A percentile compares a stretch with the other conserved stretches of the same genome.
These are phyloP conservation scores for Colletotrichum musae DNA, from an alignment of 2,329 filamentous ascomycete genomes.

Conservation along the genomic window DNA sequence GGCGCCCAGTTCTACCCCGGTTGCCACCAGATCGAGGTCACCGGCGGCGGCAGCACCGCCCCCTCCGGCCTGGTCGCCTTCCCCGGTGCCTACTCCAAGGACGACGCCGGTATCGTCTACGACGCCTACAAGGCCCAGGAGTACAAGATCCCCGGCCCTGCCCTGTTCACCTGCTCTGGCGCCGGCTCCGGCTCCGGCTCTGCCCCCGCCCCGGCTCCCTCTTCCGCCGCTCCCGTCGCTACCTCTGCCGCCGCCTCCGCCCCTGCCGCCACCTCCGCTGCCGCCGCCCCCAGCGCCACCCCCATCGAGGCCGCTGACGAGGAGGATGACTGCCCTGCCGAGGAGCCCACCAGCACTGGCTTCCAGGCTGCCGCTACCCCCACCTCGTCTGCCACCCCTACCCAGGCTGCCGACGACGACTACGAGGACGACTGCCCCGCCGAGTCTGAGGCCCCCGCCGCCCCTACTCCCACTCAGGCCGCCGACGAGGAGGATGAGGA, in stretches of 20 bases:
- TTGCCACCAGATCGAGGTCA: conserved; percentile 67
- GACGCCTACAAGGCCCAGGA: conserved; percentile 61
- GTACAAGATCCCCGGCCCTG: conserved; percentile 64
- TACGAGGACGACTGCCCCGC: conserved; percentile 34
- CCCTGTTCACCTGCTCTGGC: conserved; percentile 61
- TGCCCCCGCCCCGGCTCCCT: conserved; percentile 17
- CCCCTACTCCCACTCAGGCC: conserved; percentile 20
- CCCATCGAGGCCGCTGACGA: conserved; percentile 12
- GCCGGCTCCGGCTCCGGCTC: conserved; percentile 33
- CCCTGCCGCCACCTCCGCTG: conserved; percentile 18
- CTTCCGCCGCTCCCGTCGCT: conserved; percentile 12
- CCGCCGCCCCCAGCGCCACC: conserved; percentile 12
- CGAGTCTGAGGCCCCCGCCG: conserved; percentile 18
- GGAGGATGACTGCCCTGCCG: conserved; percentile 15
- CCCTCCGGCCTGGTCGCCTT: conserved; percentile 59
- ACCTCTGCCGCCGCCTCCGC: conserved; percentile 19
- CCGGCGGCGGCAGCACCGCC: conserved; percentile 57
- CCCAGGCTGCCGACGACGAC: conserved; percentile 10
- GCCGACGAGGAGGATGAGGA: conserved; percentile 20
- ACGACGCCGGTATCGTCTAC: conserved; percentile 63
- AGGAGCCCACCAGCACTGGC: background rate
- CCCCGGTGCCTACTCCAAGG: conserved; percentile 63
- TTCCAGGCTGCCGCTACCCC: background rate
- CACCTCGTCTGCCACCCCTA: background rate
- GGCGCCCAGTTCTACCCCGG: conserved; percentile 68